Evolutionary conservation across 2,329 filamentous ascomycete species (phyloP), one percentile per base, ranked within the genome.

Genomic region (Fusarium newnesense): DNA sequence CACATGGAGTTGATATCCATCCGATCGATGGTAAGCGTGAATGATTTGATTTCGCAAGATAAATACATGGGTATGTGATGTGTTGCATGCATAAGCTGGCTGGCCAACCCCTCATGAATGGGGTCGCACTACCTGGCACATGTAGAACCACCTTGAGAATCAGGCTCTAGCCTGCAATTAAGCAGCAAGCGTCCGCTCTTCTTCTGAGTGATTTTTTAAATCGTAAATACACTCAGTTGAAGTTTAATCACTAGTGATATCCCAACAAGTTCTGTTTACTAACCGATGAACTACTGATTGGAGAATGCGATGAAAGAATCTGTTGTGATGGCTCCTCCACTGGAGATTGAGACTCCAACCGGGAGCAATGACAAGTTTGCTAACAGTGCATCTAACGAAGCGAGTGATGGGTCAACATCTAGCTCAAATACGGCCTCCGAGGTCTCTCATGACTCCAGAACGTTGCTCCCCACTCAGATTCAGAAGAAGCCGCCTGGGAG

Each of bases 361-460:
- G 9, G 7, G 9, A 30, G 26, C 13, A 47, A n/a, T 16, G 26
- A 16, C 9, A 30, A 30, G 16, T 21, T 19, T 3, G 2, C 26
- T 4, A 11, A 15, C 18, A 13, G 5, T 13, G 5, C 26, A 21
- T 19, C 12, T 12, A 3, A 28, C 5, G 26, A 10, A 28, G 18
- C 44, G 9, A 15, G 12, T 15, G 24, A n/a, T 12, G 19, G 16
- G 7, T 11, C 7, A 2, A 5, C 0, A 2, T 2, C 15, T 8
- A 2, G 15, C 28, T n/a, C 19, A n/a, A 49, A 49, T 3, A 18
- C 5, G 10, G 10, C 21, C 7, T 2, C 5, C 3, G 9, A 30
- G 10, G 7, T 18, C 28, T 8, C 7, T n/a, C 4, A 12, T 16
- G 13, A 32, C 28, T 32, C 19, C 1, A 6, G 26, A 21, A 28